These are phyloP conservation scores for Hypericum androsaemum DNA, from an alignment of 345 rosid species.

Conservation along the genomic window DNA sequence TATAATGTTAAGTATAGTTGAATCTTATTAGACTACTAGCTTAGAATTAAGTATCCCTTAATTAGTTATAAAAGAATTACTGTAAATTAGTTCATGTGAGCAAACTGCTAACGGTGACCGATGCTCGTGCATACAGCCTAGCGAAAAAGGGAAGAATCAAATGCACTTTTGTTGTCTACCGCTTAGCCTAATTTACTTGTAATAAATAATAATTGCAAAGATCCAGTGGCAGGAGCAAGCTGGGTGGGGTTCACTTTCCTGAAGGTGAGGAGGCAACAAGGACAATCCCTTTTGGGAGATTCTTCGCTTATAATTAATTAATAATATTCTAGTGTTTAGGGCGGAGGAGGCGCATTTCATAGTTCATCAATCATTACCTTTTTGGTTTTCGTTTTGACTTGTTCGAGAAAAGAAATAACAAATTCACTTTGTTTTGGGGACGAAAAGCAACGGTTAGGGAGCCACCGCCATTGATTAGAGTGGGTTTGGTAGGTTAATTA, in stretches of 20 bases:
- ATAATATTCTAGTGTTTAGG: constrained; percentile 11
- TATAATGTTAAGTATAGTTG: too few relatives aligned
- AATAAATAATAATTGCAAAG: too few relatives aligned
- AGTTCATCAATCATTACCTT: constrained; percentile 11
- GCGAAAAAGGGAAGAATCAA: too few relatives aligned
- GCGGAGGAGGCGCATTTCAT: constrained; percentile 3
- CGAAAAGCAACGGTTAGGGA: constrained; percentile 18
- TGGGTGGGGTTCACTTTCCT: constrained; percentile 27
- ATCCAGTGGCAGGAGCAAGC: background rate
- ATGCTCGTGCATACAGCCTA: too few relatives aligned
- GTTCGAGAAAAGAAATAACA: constrained; percentile 9
- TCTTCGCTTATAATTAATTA: constrained; percentile 1
- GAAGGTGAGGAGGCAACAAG: constrained; percentile 36
- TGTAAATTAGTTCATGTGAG: too few relatives aligned
- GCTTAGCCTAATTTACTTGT: too few relatives aligned
- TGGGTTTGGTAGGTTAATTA: constrained; percentile 7
- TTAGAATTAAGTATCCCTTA: too few relatives aligned
- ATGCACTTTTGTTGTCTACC: too few relatives aligned
- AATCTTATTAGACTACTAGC: too few relatives aligned
- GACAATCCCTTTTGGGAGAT: constrained; percentile 2
- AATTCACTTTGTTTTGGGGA: background rate
- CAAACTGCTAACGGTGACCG: too few relatives aligned
- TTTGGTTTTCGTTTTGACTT: constrained; percentile 9
- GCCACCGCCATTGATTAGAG: background rate
- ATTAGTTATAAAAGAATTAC: too few relatives aligned